A percentile compares a stretch with the other conserved stretches of the same genome.
Conservation (phyloP, 1,284 basidiomycete species). For the Phenoliferia sp. region DNA sequence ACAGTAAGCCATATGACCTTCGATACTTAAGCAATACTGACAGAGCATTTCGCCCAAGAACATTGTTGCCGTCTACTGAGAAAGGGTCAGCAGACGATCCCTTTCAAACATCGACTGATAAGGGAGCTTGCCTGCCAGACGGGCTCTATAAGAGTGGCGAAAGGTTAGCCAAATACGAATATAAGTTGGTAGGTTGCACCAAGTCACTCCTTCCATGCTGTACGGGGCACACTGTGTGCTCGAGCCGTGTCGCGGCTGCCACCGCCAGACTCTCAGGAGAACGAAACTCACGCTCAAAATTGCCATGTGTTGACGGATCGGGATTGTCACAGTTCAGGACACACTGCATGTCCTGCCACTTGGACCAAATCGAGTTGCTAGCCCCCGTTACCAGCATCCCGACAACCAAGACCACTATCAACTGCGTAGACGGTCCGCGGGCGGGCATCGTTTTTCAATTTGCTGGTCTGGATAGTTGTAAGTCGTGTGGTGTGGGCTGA, state of each 20-base stretch:
- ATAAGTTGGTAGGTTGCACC: neutral
- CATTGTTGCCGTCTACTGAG: conserved; percentile 39
- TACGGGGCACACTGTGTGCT: neutral
- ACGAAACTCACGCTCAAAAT: conserved; percentile 20
- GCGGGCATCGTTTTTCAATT: too few species aligned
- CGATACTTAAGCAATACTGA: neutral
- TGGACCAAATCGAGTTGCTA: conserved; percentile 1
- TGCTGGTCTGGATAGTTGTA: too few species aligned
- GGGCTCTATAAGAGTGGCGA: conserved; percentile 11
- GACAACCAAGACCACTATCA: conserved; percentile 17
- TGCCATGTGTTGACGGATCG: conserved; percentile 24
- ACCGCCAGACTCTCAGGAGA: neutral
- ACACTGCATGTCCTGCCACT: conserved; percentile 42
- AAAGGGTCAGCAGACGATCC: neutral
- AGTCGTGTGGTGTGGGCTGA: too few species aligned
- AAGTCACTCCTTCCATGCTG: neutral
- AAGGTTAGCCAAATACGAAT: neutral
- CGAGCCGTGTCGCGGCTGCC: neutral
- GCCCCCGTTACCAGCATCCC: conserved; percentile 29
- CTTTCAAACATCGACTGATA: neutral
- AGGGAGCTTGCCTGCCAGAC: conserved; percentile 13
- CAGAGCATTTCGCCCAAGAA: conserved; percentile 45
- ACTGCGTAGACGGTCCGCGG: neutral
- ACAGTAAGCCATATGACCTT: too few species aligned
- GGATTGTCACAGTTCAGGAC: conserved; percentile 40